These are phyloP conservation scores for Chlamydomonas reinhardtii DNA, from an alignment of 163 green algal species.

Conservation along the genomic window DNA sequence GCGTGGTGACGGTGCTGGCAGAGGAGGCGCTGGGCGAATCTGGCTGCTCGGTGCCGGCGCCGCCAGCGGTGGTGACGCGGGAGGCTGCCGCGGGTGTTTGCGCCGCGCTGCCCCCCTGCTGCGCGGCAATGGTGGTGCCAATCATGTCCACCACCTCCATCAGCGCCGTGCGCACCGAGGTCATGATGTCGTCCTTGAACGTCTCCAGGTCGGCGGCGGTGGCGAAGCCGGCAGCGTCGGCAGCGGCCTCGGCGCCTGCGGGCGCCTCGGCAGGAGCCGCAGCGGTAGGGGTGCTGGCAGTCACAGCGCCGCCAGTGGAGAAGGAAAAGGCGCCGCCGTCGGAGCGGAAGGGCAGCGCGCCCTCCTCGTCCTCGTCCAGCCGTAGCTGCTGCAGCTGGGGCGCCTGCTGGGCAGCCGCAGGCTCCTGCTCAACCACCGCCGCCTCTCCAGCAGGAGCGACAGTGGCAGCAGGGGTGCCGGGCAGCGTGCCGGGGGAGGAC, in stretches of 20 bases:
- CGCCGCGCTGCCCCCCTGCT: not conserved
- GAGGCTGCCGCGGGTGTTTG: too few relatives aligned
- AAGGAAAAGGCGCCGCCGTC: constrained; percentile 1
- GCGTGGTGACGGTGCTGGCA: too few relatives aligned
- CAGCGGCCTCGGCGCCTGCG: not conserved
- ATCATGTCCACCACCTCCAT: constrained; percentile 49
- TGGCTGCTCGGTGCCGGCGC: not conserved
- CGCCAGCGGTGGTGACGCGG: too few relatives aligned
- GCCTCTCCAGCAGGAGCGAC: too few relatives aligned
- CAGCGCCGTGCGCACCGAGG: constrained; percentile 17
- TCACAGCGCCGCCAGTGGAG: not conserved
- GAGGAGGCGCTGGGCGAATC: too few relatives aligned
- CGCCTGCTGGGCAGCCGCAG: not conserved
- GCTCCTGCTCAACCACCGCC: not conserved
- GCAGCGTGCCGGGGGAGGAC: not conserved
- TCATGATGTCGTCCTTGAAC: constrained; percentile 43
- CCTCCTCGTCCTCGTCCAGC: not conserved
- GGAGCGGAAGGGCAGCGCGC: not conserved
- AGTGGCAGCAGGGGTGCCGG: not conserved
- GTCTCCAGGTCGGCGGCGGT: constrained; percentile 37
- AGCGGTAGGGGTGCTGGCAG: not conserved
- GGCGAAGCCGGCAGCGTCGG: not conserved
- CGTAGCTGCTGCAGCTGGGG: not conserved
- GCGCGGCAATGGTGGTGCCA: not conserved
- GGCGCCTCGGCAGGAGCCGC: not conserved